Percentiles rank a stretch among this genome's conserved stretches.
Evolutionary conservation across 306 rosid species (phyloP).

Genomic region (Cucumis melo): DNA sequence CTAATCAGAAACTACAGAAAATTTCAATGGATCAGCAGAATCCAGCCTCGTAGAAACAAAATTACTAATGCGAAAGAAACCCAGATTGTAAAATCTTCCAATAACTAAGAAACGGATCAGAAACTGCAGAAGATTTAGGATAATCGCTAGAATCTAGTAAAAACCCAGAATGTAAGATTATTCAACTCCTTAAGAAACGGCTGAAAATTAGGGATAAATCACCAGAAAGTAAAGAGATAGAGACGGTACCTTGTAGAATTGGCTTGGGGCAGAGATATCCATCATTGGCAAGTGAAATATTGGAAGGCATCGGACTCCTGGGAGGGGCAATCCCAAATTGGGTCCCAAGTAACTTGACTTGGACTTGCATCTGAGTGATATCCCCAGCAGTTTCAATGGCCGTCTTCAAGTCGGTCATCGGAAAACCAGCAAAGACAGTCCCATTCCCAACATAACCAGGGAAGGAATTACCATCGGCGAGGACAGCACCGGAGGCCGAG

Average conservation of each 20-base stretch:
- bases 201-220: not conserved
- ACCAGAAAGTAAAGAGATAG: not conserved
- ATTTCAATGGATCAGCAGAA: not conserved
- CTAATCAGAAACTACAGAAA: not conserved
- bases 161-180: not conserved
- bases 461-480: slow-evolving; percentile 38
- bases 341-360: slow-evolving; percentile 55
- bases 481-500: slow-evolving; percentile 57
- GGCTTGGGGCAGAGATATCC: slow-evolving; percentile 46
- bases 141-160: not conserved
- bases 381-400: slow-evolving; percentile 92
- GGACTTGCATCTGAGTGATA: slow-evolving; percentile 62
- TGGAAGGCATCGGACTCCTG: slow-evolving; percentile 44
- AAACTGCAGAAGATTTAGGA: not conserved
- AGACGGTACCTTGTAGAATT: slow-evolving; percentile 30
- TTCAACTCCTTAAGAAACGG: not conserved
- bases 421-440: slow-evolving; percentile 60
- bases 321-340: slow-evolving; percentile 76
- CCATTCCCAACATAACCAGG: slow-evolving; percentile 71
- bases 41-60: not conserved
- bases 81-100: not conserved
- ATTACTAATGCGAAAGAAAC: not conserved
- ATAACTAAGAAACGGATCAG: not conserved
- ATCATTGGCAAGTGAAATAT: slow-evolving; percentile 58
- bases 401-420: slow-evolving; percentile 76